Conservation (phyloP, 768 basidiomycete species). For the Suillus cothurnatus region DNA sequence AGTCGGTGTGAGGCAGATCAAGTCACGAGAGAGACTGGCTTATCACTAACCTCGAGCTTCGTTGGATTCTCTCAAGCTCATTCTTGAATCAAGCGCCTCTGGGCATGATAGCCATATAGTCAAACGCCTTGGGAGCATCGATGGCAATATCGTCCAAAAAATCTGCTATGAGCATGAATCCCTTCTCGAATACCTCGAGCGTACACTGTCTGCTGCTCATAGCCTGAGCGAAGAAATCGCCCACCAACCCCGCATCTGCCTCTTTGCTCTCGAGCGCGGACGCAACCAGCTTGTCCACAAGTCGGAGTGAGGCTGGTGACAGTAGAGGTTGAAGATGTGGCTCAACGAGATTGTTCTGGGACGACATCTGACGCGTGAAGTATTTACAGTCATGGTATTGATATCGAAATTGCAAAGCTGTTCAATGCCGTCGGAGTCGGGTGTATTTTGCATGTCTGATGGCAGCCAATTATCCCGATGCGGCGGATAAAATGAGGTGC, state of each 20-base stretch:
- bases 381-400: too few species aligned
- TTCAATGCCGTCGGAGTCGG: too few species aligned
- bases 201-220: too few species aligned
- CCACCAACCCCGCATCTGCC: conserved; percentile 75
- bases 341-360: too few species aligned
- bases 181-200: conserved; percentile 74
- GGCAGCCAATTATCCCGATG: too few species aligned
- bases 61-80: conserved; percentile 57
- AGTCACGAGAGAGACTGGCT: conserved; percentile 54
- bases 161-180: conserved; percentile 70
- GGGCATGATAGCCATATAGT: conserved; percentile 73
- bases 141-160: conserved; percentile 86
- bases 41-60: conserved; percentile 63
- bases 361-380: too few species aligned
- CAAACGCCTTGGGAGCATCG: conserved; percentile 87
- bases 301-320: too few species aligned
- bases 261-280: conserved; percentile 82
- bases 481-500: too few species aligned
- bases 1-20: conserved; percentile 1
- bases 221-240: conserved; percentile 69
- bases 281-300: conserved; percentile 77
- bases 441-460: too few species aligned
- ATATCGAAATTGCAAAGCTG: too few species aligned
- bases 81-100: conserved; percentile 61
- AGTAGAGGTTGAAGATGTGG: too few species aligned